Evolutionary conservation across 176 grass and related monocot species (phyloP), one percentile per base, ranked within the genome.

Genomic region (Oryza glaberrima): DNA sequence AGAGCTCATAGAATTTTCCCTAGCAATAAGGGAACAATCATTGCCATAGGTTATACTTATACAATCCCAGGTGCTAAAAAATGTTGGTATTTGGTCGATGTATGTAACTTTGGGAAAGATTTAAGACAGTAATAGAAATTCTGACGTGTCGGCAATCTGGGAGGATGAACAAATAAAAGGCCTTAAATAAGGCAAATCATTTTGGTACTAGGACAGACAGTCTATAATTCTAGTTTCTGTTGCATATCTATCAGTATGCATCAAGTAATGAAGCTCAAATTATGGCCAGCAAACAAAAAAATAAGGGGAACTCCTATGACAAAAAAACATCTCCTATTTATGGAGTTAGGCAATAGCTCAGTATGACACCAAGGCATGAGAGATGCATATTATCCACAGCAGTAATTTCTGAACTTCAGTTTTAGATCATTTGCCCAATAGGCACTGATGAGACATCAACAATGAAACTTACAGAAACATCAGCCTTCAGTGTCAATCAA

Each of bases 1-100:
- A 98, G 17, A 98, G 91, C 77, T 98, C 96, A 76, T 98, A 98
- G 79, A 98, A 98, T 73, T 92, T 98, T 17, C 96, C 96, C 96
- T 98, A 22, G 45, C 48, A 83, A 88, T 78, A 81, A 79, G 58
- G 15, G 82, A 60, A 72, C 3, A 69, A 65, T 68, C 64, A 77
- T 14, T 83, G 73, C 8, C 49, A 6, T 70, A 75, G 23, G 54
- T 41, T 41, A 41, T 41, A 41, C 1, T 79, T 75, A 79, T 68
- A 60, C 19, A 17, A 81, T 76, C 22, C 71, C 66, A 72, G 45
- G 25, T 23, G 19, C 12, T 75, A 90, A 20, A 44, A 70, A 81
- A 32, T n/a, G 40, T 20, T 65, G 47, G 47, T 49, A 49, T 15
- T 49, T 49, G 49, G 41, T 71, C 20, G 20, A 38, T 25, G 11